Evolutionary conservation across 768 basidiomycete genomes (phyloP), one percentile per base, ranked within the genome.

Genomic region (Lactifluus volemus): DNA sequence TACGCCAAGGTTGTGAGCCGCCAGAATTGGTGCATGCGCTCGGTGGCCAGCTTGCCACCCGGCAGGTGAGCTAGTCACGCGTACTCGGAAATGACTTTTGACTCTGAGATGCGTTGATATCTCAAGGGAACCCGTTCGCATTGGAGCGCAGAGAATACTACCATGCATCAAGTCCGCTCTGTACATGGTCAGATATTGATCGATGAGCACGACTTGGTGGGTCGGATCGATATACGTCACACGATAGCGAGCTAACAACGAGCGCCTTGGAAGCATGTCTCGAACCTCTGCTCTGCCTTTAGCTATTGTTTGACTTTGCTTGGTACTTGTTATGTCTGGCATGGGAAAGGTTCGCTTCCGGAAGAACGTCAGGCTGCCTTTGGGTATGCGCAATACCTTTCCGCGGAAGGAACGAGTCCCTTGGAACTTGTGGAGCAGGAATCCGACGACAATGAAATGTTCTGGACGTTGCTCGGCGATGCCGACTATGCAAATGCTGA

Each of bases 381-480:
- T 17, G 70, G 74, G 60, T 92, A 92, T 69, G 86, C 81, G 3
- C 73, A 74, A 36, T 72, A 69, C 6, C 73, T 89, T 44, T 73
- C 76, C 0, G 66, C 69, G 19, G 73, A 72, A 50, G 70, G 73
- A 4, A 71, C 71, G 7, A 68, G 68, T 15, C 73, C 84, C 19
- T 72, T 80, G 7, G 85, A 88, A 63, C 77, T 92, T 9, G 63
- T 71, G 1, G 88, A 92, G 67, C 81, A 82, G n/a, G 80, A 82
- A 66, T 78, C 78, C 55, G 85, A 86, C 44, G 75, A 77, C 15
- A 85, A 90, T 56, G 87, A 90, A 61, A 84, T 91, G 81, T 91
- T 93, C 69, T 91, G 91, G 88, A 84, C 89, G 82, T 80, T 88
- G 41, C 76, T 92, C 3, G 90, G 90, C n/a, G 82, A 88, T 25